phyloP scores from a whole-genome alignment of 2,329 filamentous ascomycete species.

The Fusarium sambucinum region DNA sequence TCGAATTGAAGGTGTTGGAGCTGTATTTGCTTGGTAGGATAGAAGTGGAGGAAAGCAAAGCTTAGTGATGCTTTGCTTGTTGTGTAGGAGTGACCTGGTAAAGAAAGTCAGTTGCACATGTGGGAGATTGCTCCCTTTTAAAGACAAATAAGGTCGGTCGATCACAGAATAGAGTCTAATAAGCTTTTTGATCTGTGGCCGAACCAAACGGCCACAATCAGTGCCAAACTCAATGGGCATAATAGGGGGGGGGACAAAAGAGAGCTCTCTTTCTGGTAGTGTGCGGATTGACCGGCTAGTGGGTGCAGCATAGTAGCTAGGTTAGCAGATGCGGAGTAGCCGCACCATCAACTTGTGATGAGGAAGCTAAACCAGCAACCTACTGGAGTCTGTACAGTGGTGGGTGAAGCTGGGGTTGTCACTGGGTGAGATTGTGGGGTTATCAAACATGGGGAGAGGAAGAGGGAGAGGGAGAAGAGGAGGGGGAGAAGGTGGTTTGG shows the following conservation, averaged over 20 bases:
- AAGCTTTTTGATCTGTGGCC: neutral
- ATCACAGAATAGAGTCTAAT: neutral
- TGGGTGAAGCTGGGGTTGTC: neutral
- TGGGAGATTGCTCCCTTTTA: conserved; percentile 26
- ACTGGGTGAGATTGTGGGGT: conserved; percentile 13
- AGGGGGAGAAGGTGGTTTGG: conserved; percentile 8
- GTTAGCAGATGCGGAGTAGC: conserved; percentile 32
- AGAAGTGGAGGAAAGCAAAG: conserved; percentile 3
- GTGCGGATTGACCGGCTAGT: conserved; percentile 25
- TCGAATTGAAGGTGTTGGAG: neutral
- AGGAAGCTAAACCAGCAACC: neutral
- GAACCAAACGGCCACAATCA: conserved; percentile 1
- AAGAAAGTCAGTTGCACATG: neutral
- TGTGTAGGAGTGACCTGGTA: conserved; percentile 4
- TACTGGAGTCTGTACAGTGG: neutral
- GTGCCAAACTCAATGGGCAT: conserved; percentile 1
- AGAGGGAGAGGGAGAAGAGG: neutral
- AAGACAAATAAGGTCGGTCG: conserved; percentile 9
- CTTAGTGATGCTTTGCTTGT: conserved; percentile 6
- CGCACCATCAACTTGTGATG: conserved; percentile 27
- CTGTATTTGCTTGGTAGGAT: neutral
- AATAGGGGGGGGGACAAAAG: neutral
- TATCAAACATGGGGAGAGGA: neutral
- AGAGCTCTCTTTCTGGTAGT: neutral
- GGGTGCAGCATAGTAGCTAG: neutral